Percentiles rank a stretch among this genome's conserved stretches.
Conservation (phyloP, 2,329 filamentous ascomycete genomes). For the Diaporthe sp. region DNA sequence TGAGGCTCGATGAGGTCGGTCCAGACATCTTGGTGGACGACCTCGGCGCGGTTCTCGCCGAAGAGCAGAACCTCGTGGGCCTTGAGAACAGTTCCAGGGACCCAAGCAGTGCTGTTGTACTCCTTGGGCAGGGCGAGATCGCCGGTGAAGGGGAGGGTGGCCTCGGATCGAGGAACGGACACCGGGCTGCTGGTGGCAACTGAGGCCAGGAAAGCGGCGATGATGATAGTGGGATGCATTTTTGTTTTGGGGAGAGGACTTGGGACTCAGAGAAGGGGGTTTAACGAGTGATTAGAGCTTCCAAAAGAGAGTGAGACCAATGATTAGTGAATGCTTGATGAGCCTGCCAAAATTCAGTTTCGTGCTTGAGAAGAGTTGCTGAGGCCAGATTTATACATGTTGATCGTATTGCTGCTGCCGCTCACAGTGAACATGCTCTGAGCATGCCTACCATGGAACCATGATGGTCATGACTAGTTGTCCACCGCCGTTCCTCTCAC, state of each 20-base stretch:
- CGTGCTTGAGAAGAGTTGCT: background rate
- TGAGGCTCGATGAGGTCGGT: slow-evolving; percentile 12
- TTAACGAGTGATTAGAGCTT: background rate
- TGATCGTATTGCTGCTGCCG: background rate
- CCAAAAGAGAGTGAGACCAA: background rate
- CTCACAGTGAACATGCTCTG: background rate
- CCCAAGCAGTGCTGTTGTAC: slow-evolving; percentile 12
- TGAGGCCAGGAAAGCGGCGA: slow-evolving; percentile 10
- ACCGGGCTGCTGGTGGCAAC: slow-evolving; percentile 11
- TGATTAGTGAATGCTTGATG: background rate
- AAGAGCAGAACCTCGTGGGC: slow-evolving; percentile 2
- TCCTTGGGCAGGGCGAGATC: background rate
- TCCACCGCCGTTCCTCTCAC: background rate
- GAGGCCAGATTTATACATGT: background rate
- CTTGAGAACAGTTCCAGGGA: slow-evolving; percentile 8
- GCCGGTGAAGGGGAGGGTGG: slow-evolving; percentile 5
- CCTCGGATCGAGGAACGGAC: background rate
- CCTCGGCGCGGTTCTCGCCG: slow-evolving; percentile 8
- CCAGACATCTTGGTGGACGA: slow-evolving; percentile 13
- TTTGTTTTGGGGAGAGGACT: background rate
- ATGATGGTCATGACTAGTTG: slow-evolving; percentile 7
- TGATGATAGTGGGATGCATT: background rate
- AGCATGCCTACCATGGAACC: no score
- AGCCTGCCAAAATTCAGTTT: background rate
- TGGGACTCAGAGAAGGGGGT: no score